Evolutionary conservation across 192 early-diverging fungal genomes (phyloP).

Genomic region (Backusella tuberculispora): DNA sequence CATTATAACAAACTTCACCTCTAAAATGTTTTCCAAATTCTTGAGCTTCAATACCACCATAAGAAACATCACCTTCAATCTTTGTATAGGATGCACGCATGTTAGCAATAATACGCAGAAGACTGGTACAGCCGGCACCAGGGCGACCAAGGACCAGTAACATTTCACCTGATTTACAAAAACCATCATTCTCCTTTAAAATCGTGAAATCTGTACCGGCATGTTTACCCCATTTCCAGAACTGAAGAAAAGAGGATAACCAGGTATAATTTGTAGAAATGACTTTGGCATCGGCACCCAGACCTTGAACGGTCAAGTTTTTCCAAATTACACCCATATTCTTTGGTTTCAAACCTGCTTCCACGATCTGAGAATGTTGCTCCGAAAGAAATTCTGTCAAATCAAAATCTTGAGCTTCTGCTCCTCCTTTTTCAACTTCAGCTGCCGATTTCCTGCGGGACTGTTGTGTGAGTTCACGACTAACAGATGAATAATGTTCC

Average conservation of each 20-base stretch:
- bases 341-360: constrained; percentile 50
- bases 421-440: constrained; percentile 3
- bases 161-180: constrained; percentile 76
- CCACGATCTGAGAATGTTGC: constrained; percentile 23
- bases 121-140: constrained; percentile 67
- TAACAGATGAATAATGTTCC: constrained; percentile 20
- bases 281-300: constrained; percentile 44
- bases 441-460: constrained; percentile 18
- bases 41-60: constrained; percentile 68
- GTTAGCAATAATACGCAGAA: constrained; percentile 64
- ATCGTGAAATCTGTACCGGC: constrained; percentile 49
- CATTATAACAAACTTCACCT: constrained; percentile 77
- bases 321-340: constrained; percentile 50
- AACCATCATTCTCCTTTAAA: constrained; percentile 64
- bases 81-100: constrained; percentile 45
- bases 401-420: constrained; percentile 42
- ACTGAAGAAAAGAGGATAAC: constrained; percentile 23
- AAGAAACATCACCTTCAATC: constrained; percentile 61
- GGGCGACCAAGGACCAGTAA: constrained; percentile 71
- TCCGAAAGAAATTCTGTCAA: constrained; percentile 43
- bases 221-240: constrained; percentile 28
- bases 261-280: constrained; percentile 38
- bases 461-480: constrained; percentile 32
- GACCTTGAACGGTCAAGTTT: constrained; percentile 43
- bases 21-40: constrained; percentile 66